Percentiles rank a stretch among this genome's conserved stretches.
Conservation (phyloP, 108 stramenopile genomes). For the Stephanodiscus minutulus region DNA sequence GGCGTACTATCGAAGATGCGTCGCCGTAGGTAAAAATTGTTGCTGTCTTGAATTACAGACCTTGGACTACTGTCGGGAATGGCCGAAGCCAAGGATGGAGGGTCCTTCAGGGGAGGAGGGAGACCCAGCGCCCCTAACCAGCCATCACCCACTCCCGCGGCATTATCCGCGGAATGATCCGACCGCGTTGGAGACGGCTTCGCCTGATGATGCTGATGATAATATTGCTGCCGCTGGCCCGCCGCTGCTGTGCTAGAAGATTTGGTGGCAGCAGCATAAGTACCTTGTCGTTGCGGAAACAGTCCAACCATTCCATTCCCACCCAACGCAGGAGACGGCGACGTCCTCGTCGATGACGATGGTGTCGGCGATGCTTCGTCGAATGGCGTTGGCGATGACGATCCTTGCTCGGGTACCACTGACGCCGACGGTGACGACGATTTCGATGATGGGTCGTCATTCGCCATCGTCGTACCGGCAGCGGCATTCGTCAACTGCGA, state of each 20-base stretch:
- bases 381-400: background rate
- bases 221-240: too few species aligned
- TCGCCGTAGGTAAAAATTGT: background rate
- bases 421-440: background rate
- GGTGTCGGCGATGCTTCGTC: background rate
- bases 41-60: background rate
- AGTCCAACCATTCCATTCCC: background rate
- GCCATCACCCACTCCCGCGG: constrained; percentile 1
- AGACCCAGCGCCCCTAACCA: background rate
- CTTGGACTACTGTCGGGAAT: background rate
- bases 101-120: background rate
- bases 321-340: background rate
- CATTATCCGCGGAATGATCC: constrained; percentile 8
- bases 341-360: background rate
- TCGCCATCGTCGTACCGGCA: background rate
- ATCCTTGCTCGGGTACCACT: background rate
- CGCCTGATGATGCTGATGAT: background rate
- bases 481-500: background rate
- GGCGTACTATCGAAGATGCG: background rate
- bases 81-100: background rate
- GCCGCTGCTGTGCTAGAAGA: too few species aligned
- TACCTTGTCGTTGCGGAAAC: background rate
- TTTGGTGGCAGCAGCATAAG: background rate
- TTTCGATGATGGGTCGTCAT: background rate
- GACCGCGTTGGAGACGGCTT: background rate